Evolutionary conservation across 1,284 basidiomycete genomes (phyloP).

Genomic region (Trichosporon ovoides): DNA sequence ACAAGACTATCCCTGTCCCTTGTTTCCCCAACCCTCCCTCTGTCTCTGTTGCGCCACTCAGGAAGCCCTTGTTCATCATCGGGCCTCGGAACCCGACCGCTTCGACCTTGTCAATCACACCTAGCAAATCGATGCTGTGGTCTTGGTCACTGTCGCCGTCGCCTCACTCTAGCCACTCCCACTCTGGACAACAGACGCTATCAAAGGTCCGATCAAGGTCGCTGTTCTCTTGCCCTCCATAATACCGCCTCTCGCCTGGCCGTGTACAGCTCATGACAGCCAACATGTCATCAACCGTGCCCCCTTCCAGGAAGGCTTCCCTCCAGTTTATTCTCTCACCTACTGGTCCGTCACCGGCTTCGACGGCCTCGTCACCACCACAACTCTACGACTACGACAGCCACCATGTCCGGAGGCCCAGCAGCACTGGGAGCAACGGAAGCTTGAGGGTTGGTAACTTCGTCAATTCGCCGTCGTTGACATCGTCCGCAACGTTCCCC

Average conservation of each 20-base stretch:
- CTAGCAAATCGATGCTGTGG: background rate
- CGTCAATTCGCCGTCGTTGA: background rate
- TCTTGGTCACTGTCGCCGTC: background rate
- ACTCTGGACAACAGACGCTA: background rate
- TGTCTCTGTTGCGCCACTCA: background rate
- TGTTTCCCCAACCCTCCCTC: no score
- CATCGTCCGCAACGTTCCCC: background rate
- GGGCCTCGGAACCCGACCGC: background rate
- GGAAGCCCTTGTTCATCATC: slow-evolving; percentile 3
- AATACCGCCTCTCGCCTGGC: slow-evolving; percentile 4
- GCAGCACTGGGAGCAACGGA: background rate
- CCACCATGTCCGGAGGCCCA: slow-evolving; percentile 1
- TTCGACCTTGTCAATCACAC: background rate
- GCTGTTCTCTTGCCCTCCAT: no score
- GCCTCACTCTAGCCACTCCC: background rate
- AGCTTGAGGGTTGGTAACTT: background rate
- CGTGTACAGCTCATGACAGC: background rate
- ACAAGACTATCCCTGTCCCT: no score
- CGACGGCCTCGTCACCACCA: background rate
- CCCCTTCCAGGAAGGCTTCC: slow-evolving; percentile 28
- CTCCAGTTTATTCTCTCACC: slow-evolving; percentile 35
- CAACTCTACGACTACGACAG: slow-evolving; percentile 2
- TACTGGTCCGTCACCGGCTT: slow-evolving; percentile 7
- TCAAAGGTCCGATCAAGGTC: background rate
- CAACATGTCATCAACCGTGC: background rate